phyloP scores from a whole-genome alignment of 768 basidiomycete genomes.

The Hysterangium stoloniferum region DNA sequence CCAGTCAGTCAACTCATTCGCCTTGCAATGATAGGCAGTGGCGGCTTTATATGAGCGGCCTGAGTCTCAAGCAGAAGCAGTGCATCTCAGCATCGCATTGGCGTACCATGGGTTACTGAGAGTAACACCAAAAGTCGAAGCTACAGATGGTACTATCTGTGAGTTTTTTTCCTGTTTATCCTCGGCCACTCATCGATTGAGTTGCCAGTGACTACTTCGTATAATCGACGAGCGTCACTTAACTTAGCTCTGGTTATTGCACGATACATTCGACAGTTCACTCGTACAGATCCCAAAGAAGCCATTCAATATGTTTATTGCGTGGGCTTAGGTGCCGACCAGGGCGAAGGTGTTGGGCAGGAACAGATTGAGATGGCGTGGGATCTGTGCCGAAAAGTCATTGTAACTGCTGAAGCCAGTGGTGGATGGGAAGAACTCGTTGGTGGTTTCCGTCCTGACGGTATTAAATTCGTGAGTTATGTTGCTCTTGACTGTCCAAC shows the following conservation, averaged over 20 bases:
- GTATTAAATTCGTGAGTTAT: conserved; percentile 72
- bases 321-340: conserved; percentile 70
- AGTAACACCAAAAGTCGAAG: conserved; percentile 72
- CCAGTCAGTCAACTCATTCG: neutral
- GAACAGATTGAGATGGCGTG: conserved; percentile 79
- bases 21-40: conserved; percentile 67
- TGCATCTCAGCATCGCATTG: conserved; percentile 87
- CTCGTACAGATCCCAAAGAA: conserved; percentile 86
- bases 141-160: conserved; percentile 81
- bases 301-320: conserved; percentile 94
- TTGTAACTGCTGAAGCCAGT: conserved; percentile 69
- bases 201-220: conserved; percentile 55
- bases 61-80: conserved; percentile 85
- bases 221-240: conserved; percentile 61
- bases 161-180: conserved; percentile 9
- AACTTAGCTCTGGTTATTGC: conserved; percentile 82
- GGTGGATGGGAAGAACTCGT: conserved; percentile 89
- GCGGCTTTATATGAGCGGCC: conserved; percentile 83
- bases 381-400: conserved; percentile 72
- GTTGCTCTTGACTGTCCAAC: neutral
- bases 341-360: conserved; percentile 60
- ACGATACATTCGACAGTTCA: conserved; percentile 90
- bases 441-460: conserved; percentile 86
- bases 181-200: neutral
- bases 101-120: conserved; percentile 90